Evolutionary conservation across 805 yeast species (phyloP), one percentile per base, ranked within the genome.

Genomic region (Nakazawaea pomicola): DNA sequence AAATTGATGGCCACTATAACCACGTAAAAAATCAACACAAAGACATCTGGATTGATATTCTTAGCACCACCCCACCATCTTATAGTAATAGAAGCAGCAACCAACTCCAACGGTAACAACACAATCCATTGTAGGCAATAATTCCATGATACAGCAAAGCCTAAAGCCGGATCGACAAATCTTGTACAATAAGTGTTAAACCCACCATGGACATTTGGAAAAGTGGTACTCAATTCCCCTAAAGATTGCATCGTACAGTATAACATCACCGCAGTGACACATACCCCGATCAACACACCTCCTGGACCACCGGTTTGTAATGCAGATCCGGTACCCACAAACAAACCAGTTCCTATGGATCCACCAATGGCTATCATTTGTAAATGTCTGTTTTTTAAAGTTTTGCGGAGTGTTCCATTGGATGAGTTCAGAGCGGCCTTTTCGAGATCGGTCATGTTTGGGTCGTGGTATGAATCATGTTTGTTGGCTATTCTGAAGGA

Each of bases 351-450:
- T 43, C 86, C 86, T 29, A 80, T 74, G 28, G 80, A 70, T 33
- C 83, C 80, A 29, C 85, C 85, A 33, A 81, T 76, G 25, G 86
- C 78, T 45, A 81, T 72, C 74, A 81, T 78, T 49, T 78, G 78
- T 51, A 80, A 56, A 49, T 79, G 85, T 42, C 70, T 55, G 32
- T 50, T 48, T 35, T 56, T 44, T 16, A 60, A 61, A 35, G 17
- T 19, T 11, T 28, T 36, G 9, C 15, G 11, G 12, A 36, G 28
- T 5, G 25, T 36, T 17, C 21, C 18, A 3, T 32, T 17, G 6
- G 39, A 36, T 4, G 38, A 6, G n/a, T 17, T 23, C 14, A 14
- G 14, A 12, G 30, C 30, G 3, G 38, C 38, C 14, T 35, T 35
- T 21, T 35, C 38, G 6, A 35, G 11, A 35, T 35, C 38, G 5